Percentiles rank a stretch among this genome's conserved stretches.
Conservation (phyloP, 1,284 basidiomycete genomes). For the Naganishia liquefaciens region DNA sequence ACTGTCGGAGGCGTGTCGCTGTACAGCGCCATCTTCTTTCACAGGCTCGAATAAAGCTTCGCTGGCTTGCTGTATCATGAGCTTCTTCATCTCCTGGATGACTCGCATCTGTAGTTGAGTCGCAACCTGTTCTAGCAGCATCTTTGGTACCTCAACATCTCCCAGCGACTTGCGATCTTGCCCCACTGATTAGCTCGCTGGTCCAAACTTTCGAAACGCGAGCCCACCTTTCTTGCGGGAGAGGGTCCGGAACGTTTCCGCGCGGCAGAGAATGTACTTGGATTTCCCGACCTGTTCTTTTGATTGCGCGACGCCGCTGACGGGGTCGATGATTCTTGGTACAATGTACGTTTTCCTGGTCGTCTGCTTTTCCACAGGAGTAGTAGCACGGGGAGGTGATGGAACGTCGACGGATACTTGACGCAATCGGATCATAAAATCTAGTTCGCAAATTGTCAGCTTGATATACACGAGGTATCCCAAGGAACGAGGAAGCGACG, state of each 20-base stretch:
- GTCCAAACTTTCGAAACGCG: background rate
- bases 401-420: slow-evolving; percentile 12
- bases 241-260: background rate
- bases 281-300: slow-evolving; percentile 8
- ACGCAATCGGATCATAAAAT: slow-evolving; percentile 22
- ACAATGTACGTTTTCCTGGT: slow-evolving; percentile 16
- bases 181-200: background rate
- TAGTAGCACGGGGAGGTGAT: too few relatives aligned
- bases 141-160: slow-evolving; percentile 3
- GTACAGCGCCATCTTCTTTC: background rate
- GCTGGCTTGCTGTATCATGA: background rate
- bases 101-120: slow-evolving; percentile 4
- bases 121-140: slow-evolving; percentile 7
- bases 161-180: slow-evolving; percentile 17
- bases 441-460: background rate
- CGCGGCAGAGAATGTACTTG: slow-evolving; percentile 18
- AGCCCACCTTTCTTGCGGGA: slow-evolving; percentile 9
- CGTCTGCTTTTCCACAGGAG: background rate
- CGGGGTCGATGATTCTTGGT: background rate
- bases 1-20: background rate
- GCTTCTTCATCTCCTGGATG: slow-evolving; percentile 1
- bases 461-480: background rate
- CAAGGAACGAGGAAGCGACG: background rate
- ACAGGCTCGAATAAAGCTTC: background rate
- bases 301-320: background rate